A percentile compares a stretch with the other conserved stretches of the same genome.
These are phyloP conservation scores for Eimeria tenella DNA, from an alignment of 169 alveolate species.

Conservation along the genomic window DNA sequence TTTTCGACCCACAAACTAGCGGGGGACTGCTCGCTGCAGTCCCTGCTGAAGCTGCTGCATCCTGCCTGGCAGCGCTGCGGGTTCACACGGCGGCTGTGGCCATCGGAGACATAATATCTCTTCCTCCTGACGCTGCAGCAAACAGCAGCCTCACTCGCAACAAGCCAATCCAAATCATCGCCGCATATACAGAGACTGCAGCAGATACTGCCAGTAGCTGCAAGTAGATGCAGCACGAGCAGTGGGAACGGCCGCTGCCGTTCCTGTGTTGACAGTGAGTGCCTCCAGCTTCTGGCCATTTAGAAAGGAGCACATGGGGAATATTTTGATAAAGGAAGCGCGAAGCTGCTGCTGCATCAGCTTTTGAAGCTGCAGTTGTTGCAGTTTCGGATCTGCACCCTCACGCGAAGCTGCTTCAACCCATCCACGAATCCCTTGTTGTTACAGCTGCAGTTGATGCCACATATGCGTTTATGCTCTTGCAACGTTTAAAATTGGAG, in stretches of 20 bases:
- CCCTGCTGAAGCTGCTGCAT: conserved; percentile 63
- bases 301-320: too few species aligned
- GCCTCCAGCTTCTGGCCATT: too few species aligned
- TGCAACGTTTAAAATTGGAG: too few species aligned
- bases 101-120: conserved; percentile 12
- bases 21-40: conserved; percentile 75
- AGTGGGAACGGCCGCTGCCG: background rate
- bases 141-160: background rate
- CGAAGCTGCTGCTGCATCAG: too few species aligned
- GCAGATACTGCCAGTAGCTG: background rate
- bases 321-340: too few species aligned
- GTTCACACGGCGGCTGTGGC: conserved; percentile 16
- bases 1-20: conserved; percentile 79
- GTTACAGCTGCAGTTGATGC: too few species aligned
- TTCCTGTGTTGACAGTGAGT: background rate
- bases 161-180: conserved; percentile 11
- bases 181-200: background rate
- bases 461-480: too few species aligned
- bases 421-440: too few species aligned
- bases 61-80: conserved; percentile 58
- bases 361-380: too few species aligned
- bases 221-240: background rate
- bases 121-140: conserved; percentile 13
- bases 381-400: too few species aligned
- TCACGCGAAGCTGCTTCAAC: too few species aligned